A percentile compares a stretch with the other conserved stretches of the same genome.
These are phyloP conservation scores for Periconia macrospinosa DNA, from an alignment of 2,329 filamentous ascomycete genomes.

Conservation along the genomic window DNA sequence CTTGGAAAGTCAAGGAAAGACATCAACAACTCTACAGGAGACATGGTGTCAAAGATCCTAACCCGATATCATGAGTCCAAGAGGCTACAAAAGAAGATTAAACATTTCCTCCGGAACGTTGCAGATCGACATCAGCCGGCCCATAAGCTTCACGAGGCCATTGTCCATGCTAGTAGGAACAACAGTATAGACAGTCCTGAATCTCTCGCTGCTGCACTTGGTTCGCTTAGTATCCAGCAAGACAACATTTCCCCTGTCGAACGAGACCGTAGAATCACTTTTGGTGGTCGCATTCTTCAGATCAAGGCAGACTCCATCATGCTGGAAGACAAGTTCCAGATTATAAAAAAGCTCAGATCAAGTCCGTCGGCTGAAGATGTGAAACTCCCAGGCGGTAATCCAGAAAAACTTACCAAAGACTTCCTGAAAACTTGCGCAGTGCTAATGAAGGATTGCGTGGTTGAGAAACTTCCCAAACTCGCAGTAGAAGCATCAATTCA, in stretches of 20 bases:
- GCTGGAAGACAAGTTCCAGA: constrained; percentile 32
- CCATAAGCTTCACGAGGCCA: constrained; percentile 45
- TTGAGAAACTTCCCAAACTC: too few relatives aligned
- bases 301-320: constrained; percentile 31
- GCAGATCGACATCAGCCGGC: constrained; percentile 40
- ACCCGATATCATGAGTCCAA: constrained; percentile 15
- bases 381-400: not conserved
- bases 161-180: constrained; percentile 15
- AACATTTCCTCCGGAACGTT: constrained; percentile 18
- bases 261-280: not conserved
- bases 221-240: not conserved
- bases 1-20: constrained; percentile 17
- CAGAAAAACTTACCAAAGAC: not conserved
- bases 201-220: not conserved
- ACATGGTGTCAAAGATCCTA: constrained; percentile 3
- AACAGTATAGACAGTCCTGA: not conserved
- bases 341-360: too few relatives aligned
- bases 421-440: too few relatives aligned
- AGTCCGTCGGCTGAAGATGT: too few relatives aligned
- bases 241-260: not conserved
- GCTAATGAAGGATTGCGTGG: too few relatives aligned
- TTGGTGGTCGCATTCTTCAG: constrained; percentile 19
- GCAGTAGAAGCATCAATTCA: constrained; percentile 42
- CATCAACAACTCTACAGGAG: constrained; percentile 1
- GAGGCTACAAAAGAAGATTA: constrained; percentile 19